Percentiles rank a stretch among this genome's conserved stretches.
phyloP scores from a whole-genome alignment of 2,329 filamentous ascomycete species.

The Dactylellina parvicollis region DNA sequence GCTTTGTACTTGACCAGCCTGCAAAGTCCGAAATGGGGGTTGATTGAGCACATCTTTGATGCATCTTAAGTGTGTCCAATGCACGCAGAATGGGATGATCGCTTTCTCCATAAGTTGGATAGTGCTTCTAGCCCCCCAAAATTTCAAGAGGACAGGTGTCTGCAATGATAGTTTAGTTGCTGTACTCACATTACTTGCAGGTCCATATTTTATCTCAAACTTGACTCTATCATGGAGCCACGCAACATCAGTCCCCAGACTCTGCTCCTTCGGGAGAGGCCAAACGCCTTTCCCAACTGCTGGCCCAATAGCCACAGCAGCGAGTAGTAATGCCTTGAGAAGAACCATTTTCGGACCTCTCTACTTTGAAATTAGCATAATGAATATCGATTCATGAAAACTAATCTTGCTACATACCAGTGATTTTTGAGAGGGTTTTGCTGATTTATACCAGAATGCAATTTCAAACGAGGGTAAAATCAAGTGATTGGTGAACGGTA shows the following conservation, averaged over 20 bases:
- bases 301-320: slow-evolving; percentile 3
- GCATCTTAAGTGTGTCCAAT: no score
- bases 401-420: not conserved
- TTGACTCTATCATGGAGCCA: slow-evolving; percentile 37
- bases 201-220: slow-evolving; percentile 26
- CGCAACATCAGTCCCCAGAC: slow-evolving; percentile 28
- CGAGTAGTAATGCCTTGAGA: slow-evolving; percentile 14
- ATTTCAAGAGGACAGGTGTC: no score
- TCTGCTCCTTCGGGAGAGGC: slow-evolving; percentile 49
- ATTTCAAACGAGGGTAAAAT: no score
- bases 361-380: not conserved
- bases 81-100: no score
- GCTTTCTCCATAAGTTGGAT: no score
- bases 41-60: no score
- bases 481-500: not conserved
- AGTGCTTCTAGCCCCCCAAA: no score
- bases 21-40: no score
- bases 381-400: not conserved
- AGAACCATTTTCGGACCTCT: slow-evolving; percentile 23
- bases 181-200: slow-evolving; percentile 39
- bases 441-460: not conserved
- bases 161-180: slow-evolving; percentile 60
- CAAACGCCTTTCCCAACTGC: slow-evolving; percentile 25
- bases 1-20: no score
- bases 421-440: not conserved